A percentile compares a stretch with the other conserved stretches of the same genome.
Evolutionary conservation across 306 rosid genomes (phyloP).

Genomic region (Potentilla sterilis): DNA sequence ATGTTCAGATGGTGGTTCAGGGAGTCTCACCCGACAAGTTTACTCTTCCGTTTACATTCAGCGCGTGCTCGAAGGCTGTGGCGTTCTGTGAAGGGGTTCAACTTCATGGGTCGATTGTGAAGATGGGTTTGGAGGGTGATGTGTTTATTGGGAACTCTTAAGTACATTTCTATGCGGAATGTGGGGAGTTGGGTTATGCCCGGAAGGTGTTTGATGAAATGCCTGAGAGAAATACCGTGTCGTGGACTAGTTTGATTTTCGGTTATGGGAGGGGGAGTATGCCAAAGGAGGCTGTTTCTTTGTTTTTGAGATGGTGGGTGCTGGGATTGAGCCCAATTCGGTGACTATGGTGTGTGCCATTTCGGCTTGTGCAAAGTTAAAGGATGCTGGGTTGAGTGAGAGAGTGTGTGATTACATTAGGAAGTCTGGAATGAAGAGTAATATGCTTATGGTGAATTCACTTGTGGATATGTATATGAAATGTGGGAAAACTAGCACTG

Average conservation of each 20-base stretch:
- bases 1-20: too few species aligned
- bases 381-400: conserved; percentile 53
- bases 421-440: too few species aligned
- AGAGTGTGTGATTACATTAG: too few species aligned
- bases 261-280: too few species aligned
- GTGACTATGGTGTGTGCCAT: conserved; percentile 68
- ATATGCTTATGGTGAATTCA: too few species aligned
- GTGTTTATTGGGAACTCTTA: conserved; percentile 58
- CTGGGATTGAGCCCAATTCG: conserved; percentile 51
- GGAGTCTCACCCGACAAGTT: background rate
- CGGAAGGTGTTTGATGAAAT: conserved; percentile 8
- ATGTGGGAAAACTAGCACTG: too few species aligned
- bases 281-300: too few species aligned
- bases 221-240: conserved; percentile 42
- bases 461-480: too few species aligned
- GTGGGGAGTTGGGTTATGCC: conserved; percentile 47
- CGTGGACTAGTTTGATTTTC: conserved; percentile 79
- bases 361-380: conserved; percentile 81
- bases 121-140: conserved; percentile 63
- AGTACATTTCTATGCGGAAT: conserved; percentile 61
- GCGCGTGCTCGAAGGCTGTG: conserved; percentile 56
- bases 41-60: conserved; percentile 52
- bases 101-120: conserved; percentile 22
- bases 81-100: conserved; percentile 21
- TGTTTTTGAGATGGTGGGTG: conserved; percentile 69